phyloP scores from a whole-genome alignment of 345 rosid species.

The Heritiera fomes region DNA sequence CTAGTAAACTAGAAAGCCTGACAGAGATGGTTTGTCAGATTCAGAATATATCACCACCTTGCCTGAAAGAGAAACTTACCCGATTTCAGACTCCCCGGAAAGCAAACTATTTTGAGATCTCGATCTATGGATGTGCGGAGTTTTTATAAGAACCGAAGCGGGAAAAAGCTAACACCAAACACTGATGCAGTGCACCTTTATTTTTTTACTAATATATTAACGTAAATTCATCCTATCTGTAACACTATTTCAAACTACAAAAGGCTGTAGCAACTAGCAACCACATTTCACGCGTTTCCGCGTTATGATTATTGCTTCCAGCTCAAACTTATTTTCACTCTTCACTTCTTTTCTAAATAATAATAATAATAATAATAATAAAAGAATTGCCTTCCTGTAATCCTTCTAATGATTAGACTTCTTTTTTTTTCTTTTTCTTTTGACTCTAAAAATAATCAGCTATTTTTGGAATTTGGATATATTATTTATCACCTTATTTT shows the following conservation, averaged over 20 bases:
- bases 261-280: no score
- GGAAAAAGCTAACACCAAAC: not conserved
- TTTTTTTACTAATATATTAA: no score
- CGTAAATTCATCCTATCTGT: no score
- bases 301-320: slow-evolving; percentile 47
- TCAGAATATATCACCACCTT: not conserved
- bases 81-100: not conserved
- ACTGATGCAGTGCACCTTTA: no score
- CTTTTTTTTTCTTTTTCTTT: not conserved
- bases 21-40: not conserved
- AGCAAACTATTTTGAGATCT: not conserved
- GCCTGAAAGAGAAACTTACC: slow-evolving; percentile 1
- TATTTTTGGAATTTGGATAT: no score
- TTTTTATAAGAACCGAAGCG: slow-evolving; percentile 14
- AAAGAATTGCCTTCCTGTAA: slow-evolving; percentile 13
- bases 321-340: slow-evolving; percentile 33
- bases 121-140: not conserved
- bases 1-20: not conserved
- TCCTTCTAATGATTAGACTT: not conserved
- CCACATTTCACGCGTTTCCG: slow-evolving; percentile 46
- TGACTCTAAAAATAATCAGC: not conserved
- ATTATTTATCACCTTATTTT: no score
- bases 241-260: no score
- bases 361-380: not conserved
- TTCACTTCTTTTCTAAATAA: not conserved